These are phyloP conservation scores for Ophiostoma ulmi DNA, from an alignment of 2,329 filamentous ascomycete genomes.

Conservation along the genomic window DNA sequence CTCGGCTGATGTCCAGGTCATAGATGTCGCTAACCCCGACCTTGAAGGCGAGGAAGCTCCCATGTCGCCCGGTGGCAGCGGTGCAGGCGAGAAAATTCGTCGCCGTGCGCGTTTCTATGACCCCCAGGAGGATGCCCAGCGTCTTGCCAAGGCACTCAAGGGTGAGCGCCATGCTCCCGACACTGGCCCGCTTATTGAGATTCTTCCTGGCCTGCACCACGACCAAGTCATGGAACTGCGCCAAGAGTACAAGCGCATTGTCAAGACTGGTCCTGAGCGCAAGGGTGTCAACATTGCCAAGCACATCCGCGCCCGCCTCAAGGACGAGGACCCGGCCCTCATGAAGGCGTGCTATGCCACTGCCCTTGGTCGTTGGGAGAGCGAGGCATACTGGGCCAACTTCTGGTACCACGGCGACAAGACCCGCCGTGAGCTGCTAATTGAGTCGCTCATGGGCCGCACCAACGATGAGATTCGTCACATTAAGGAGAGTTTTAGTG, in stretches of 20 bases:
- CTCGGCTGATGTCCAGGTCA: constrained; percentile 29
- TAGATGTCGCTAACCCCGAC: constrained; percentile 49
- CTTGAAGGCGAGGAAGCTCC: constrained; percentile 43
- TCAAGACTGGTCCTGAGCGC: constrained; percentile 68
- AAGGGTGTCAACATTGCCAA: constrained; percentile 81
- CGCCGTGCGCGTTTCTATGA: constrained; percentile 77
- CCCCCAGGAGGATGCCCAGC: constrained; percentile 69
- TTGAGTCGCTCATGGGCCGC: constrained; percentile 87
- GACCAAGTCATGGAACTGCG: constrained; percentile 84
- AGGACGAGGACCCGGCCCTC: constrained; percentile 67
- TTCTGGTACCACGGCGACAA: constrained; percentile 93
- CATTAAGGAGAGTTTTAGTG: constrained; percentile 84
- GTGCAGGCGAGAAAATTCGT: constrained; percentile 42
- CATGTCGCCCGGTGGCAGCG: constrained; percentile 28
- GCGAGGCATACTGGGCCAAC: constrained; percentile 95
- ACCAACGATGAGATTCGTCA: constrained; percentile 77
- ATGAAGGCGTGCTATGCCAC: constrained; percentile 90
- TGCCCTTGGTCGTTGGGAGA: constrained; percentile 84
- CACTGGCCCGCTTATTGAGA: constrained; percentile 67
- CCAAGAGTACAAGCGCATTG: constrained; percentile 83
- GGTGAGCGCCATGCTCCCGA: constrained; percentile 59
- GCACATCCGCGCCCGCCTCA: constrained; percentile 71
- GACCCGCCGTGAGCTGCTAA: constrained; percentile 79
- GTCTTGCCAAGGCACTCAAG: constrained; percentile 69
- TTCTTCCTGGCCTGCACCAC: constrained; percentile 76